Percentiles rank a stretch among this genome's conserved stretches.
Evolutionary conservation across 2,329 filamentous ascomycete genomes (phyloP).

Genomic region (Cercospora canescens): DNA sequence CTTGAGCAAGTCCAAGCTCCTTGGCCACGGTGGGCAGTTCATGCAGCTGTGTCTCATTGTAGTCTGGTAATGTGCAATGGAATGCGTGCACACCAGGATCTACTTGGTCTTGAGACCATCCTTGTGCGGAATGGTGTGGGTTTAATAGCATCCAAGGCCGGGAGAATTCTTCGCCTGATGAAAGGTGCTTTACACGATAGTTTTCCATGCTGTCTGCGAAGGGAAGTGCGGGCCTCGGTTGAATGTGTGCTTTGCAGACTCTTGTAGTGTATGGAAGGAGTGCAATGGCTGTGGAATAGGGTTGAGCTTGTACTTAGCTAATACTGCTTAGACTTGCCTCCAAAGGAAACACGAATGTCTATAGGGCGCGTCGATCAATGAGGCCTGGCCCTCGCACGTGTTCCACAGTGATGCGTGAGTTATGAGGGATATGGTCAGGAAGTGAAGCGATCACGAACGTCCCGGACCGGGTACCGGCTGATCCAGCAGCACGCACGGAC

Average conservation of each 20-base stretch:
- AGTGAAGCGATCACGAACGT: neutral
- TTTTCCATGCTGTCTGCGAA: constrained; percentile 14
- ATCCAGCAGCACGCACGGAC: neutral
- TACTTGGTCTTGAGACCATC: neutral
- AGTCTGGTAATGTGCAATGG: constrained; percentile 60
- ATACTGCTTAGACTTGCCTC: constrained; percentile 3
- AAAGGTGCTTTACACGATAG: constrained; percentile 27
- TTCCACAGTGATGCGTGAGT: neutral
- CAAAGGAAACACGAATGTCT: constrained; percentile 4
- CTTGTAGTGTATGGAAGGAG: neutral
- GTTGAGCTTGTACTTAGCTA: neutral
- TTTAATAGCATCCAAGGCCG: constrained; percentile 27
- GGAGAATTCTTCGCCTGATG: constrained; percentile 7
- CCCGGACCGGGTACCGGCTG: neutral
- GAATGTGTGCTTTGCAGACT: neutral
- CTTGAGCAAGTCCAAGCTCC: constrained; percentile 56
- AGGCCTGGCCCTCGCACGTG: neutral
- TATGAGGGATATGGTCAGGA: neutral
- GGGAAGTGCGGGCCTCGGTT: neutral
- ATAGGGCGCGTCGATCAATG: neutral
- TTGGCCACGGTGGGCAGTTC: constrained; percentile 55
- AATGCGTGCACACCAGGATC: constrained; percentile 43
- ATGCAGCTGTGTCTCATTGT: constrained; percentile 57
- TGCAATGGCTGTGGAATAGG: neutral
- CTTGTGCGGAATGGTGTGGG: neutral